Evolutionary conservation across 768 basidiomycete genomes (phyloP), one percentile per base, ranked within the genome.

Genomic region (Leccinum aurantiacum): DNA sequence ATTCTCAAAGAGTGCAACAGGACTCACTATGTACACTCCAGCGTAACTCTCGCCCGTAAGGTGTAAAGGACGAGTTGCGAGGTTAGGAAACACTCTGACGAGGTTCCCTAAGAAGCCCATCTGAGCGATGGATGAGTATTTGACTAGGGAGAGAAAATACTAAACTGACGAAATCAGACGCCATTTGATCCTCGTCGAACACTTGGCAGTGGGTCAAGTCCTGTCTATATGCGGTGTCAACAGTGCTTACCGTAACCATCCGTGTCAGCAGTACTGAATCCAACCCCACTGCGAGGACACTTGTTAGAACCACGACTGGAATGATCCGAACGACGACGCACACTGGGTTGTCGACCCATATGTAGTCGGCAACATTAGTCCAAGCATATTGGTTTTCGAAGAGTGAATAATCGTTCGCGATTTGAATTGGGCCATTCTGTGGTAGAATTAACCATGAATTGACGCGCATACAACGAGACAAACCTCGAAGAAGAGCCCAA

Each of bases 341-440:
- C 68, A 88, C 88, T 52, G 88, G 89, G 58, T 90, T 86, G 65
- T 91, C 90, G 53, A 91, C 75, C 87, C 86, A 90, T 38, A 90
- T 79, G 62, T 82, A 84, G 70, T 91, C 89, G 1, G 85, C 82
- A 22, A 88, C 68, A 24, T 73, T 79, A 60, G 80, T 75, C 84
- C 87, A 89, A 63, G 82, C 80, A 68, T 83, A 79, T 3, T 78
- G 67, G 63, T 90, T 90, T 13, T 77, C 65, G 17, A 74, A 75
- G 3, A 82, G 69, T 9, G 76, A 78, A 58, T 83, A 84, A 64
- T 89, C 75, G 57, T 71, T 71, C 13, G 78, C 76, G 50, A 91
- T 77, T 3, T 78, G 80, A 50, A 90, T 83, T 3, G 89, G 89
- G 2, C 89, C 89, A 63, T 90, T 90, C 87, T 89, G 52, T 15